phyloP scores from a whole-genome alignment of 1,284 basidiomycete genomes.

The Pseudomicrostroma phylloplanum region DNA sequence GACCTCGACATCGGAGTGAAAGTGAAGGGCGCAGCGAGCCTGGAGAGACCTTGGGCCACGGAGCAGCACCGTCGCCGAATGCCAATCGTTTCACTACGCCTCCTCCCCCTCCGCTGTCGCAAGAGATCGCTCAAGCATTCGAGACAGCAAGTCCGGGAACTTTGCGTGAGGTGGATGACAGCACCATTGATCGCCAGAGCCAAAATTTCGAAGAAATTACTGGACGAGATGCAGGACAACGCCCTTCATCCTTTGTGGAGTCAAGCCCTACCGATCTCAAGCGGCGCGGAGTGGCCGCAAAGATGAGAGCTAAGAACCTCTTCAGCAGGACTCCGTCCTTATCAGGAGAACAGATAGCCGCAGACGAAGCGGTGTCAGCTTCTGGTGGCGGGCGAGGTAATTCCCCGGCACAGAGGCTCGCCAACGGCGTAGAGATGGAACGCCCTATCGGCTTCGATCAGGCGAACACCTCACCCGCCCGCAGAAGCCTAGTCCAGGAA shows the following conservation, averaged over 20 bases:
- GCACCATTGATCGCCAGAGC: background rate
- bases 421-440: no score
- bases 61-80: no score
- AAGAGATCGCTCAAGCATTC: background rate
- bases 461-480: no score
- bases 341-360: background rate
- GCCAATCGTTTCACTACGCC: background rate
- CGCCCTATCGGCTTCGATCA: no score
- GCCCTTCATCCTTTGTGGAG: background rate
- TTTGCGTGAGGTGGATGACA: background rate
- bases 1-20: no score
- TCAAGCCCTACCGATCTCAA: background rate
- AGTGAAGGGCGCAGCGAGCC: no score
- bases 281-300: background rate
- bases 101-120: constrained; percentile 2
- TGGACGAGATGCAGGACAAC: no score
- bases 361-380: background rate
- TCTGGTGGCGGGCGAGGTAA: no score
- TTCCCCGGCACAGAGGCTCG: no score
- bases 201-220: no score
- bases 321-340: background rate
- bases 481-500: no score
- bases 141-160: background rate
- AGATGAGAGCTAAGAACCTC: background rate
- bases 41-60: no score